A percentile compares a stretch with the other conserved stretches of the same genome.
These are phyloP conservation scores for Stagonosporopsis tanaceti DNA, from an alignment of 2,329 filamentous ascomycete species.

Conservation along the genomic window DNA sequence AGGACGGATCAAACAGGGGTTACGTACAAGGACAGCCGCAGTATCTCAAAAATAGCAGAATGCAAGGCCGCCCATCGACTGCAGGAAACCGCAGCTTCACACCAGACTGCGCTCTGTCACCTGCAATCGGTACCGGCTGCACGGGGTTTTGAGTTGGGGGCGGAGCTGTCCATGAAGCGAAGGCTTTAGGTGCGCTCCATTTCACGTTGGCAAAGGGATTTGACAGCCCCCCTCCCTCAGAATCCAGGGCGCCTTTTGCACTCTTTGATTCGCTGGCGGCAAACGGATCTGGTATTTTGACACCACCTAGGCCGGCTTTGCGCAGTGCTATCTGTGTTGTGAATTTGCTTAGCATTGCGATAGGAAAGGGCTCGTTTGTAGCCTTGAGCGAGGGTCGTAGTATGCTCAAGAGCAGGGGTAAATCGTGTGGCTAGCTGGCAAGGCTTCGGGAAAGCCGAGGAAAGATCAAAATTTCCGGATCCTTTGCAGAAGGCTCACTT, in stretches of 20 bases:
- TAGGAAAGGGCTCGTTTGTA: conserved; percentile 5
- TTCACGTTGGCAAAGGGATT: conserved; percentile 50
- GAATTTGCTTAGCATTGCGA: conserved; percentile 63
- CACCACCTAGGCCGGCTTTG: conserved; percentile 63
- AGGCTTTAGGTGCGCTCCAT: conserved; percentile 44
- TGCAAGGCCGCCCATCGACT: conserved; percentile 39
- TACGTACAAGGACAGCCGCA: conserved; percentile 47
- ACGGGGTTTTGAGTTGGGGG: conserved; percentile 37
- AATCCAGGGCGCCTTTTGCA: conserved; percentile 36
- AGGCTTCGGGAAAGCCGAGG: conserved; percentile 1
- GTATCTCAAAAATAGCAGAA: conserved; percentile 45
- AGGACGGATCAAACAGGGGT: background rate
- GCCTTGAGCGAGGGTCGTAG: background rate
- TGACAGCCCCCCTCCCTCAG: conserved; percentile 29
- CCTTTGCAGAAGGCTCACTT: conserved; percentile 4
- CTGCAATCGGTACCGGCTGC: conserved; percentile 37
- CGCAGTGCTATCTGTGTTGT: conserved; percentile 67
- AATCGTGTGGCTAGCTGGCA: conserved; percentile 1
- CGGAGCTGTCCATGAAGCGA: conserved; percentile 46
- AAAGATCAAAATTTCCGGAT: conserved; percentile 1
- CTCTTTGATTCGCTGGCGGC: conserved; percentile 33
- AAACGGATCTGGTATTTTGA: conserved; percentile 53
- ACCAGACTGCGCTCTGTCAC: conserved; percentile 37
- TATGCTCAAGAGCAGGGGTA: conserved; percentile 2
- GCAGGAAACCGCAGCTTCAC: conserved; percentile 44